Base-by-base conservation (phyloP, 768 basidiomycete species). In the Hypholoma fasciculare region DNA sequence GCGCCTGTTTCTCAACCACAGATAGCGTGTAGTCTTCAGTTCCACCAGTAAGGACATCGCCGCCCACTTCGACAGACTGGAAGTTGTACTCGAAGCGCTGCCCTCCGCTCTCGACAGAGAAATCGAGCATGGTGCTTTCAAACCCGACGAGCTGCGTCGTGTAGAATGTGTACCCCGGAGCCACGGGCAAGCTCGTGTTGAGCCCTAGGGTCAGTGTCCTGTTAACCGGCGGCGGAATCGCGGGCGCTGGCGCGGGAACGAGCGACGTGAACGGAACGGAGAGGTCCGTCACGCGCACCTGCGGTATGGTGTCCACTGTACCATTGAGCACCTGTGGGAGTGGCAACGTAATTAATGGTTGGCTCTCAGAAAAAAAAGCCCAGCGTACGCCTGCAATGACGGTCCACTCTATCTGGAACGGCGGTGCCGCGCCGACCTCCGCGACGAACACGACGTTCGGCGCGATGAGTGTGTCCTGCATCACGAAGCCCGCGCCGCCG, bases 381-480 rank as follows among this genome's bases (percentile, higher is more conserved):
- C n/a, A n/a, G 40, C 40, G 3, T 9, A 42, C 40, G 4, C 40
- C 40, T 1, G 40, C 40, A 14, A 42, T 42, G 40, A 19, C 19
- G 47, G 20, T 13, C 47, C 17, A 48, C 7, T 19, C 13, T 1
- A 19, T 17, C 8, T 48, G 20, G 47, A 23, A 11, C 23, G 23
- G 16, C 3, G 48, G 27, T 5, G 19, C 19, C 23, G 26, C 14
- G 1, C 8, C 8, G 23, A 26, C 4, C n/a, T 3, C 49, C 27
- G 13, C 49, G 8, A 39, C 23, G 20, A 40, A 19, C 13, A 12
- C 37, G 8, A 40, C n/a, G 19, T 11, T 17, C 14, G 27, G 51
- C n/a, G 37, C 37, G 14, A 56, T 20, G 17, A 56, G n/a, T 48
- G 38, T 50, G 38, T 56, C 55, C 9, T 56, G 48, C 12, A 50